A percentile compares a stretch with the other conserved stretches of the same genome.
Conservation (phyloP, 768 basidiomycete genomes). For the Pseudohyphozyma bogoriensis region DNA sequence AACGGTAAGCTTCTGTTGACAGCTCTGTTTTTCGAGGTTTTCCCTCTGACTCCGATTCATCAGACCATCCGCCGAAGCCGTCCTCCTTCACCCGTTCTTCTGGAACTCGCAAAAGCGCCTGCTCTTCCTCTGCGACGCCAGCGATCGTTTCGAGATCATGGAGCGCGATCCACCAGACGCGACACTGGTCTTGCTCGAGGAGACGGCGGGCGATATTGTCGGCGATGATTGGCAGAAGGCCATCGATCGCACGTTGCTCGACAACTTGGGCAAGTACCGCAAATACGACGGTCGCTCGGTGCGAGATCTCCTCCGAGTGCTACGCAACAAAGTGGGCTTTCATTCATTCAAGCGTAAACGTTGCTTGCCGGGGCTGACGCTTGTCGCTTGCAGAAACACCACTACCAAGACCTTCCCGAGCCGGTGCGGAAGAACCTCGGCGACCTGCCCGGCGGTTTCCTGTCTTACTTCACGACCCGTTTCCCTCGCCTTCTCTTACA, state of each 20-base stretch:
- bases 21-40: background rate
- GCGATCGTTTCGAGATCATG: slow-evolving; percentile 97
- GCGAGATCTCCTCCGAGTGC: slow-evolving; percentile 80
- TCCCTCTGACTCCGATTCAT: no score
- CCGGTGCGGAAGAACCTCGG: slow-evolving; percentile 80
- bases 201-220: slow-evolving; percentile 57
- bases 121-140: slow-evolving; percentile 92
- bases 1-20: slow-evolving; percentile 50
- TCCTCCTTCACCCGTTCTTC: slow-evolving; percentile 88
- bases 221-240: slow-evolving; percentile 82
- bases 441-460: slow-evolving; percentile 81
- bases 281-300: slow-evolving; percentile 90
- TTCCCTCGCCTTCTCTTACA: slow-evolving; percentile 86
- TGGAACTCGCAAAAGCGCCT: slow-evolving; percentile 81
- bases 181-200: slow-evolving; percentile 64
- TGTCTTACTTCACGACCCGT: slow-evolving; percentile 85
- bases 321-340: slow-evolving; percentile 78
- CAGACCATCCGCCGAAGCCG: slow-evolving; percentile 75
- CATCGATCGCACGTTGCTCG: slow-evolving; percentile 79
- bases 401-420: slow-evolving; percentile 93
- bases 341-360: background rate
- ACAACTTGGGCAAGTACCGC: slow-evolving; percentile 90
- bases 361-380: no score
- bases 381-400: slow-evolving; percentile 64
- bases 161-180: slow-evolving; percentile 78